Conservation (phyloP, 129 eudicot species). For the Ambrosia trifida region DNA sequence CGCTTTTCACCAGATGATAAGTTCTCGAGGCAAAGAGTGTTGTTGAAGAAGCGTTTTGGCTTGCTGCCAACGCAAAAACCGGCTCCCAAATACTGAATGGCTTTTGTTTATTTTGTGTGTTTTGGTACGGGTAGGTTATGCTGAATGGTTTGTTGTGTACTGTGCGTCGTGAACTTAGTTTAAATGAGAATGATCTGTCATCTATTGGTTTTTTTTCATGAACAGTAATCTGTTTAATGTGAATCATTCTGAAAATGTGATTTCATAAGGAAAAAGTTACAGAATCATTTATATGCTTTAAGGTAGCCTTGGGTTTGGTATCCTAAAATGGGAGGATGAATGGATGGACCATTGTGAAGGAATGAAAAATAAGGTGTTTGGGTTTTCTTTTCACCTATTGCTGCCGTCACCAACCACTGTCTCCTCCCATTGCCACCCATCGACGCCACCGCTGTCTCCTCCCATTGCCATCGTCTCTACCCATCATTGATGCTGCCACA, state of each 20-base stretch:
- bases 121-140: slow-evolving; percentile 4
- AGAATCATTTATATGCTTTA: too few relatives aligned
- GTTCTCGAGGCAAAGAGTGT: slow-evolving; percentile 85
- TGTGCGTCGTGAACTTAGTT: background rate
- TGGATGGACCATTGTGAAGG: background rate
- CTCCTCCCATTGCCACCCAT: too few relatives aligned
- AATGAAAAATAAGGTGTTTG: too few relatives aligned
- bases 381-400: too few relatives aligned
- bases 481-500: too few relatives aligned
- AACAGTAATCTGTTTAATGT: background rate
- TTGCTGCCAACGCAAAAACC: slow-evolving; percentile 87
- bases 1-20: slow-evolving; percentile 97
- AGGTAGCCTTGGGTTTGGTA: too few relatives aligned
- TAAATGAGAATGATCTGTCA: slow-evolving; percentile 13
- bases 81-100: slow-evolving; percentile 24
- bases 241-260: too few relatives aligned
- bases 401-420: too few relatives aligned
- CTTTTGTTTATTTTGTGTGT: background rate
- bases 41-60: slow-evolving; percentile 88
- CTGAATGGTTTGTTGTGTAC: background rate
- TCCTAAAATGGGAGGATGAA: too few relatives aligned
- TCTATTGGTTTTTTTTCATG: background rate
- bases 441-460: too few relatives aligned
- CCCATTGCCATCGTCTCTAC: too few relatives aligned
- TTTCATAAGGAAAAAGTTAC: background rate